Evolutionary conservation across 495 filamentous ascomycete species (phyloP).

Genomic region (Cercophora newfieldiana): DNA sequence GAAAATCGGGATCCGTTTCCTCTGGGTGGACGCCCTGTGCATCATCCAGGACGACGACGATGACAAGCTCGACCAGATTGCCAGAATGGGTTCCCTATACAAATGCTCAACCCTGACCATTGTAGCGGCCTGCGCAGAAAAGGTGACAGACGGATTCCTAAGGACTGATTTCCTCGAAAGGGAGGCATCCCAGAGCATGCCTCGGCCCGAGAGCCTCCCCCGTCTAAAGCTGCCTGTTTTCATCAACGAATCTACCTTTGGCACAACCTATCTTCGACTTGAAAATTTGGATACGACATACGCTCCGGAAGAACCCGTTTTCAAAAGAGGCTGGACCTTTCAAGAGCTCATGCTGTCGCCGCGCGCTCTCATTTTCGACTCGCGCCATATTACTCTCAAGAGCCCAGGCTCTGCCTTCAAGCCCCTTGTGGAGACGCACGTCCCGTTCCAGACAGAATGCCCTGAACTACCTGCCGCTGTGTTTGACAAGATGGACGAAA

Average conservation of each 20-base stretch:
- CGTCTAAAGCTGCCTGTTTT: background rate
- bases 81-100: background rate
- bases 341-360: background rate
- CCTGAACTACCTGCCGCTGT: background rate
- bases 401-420: background rate
- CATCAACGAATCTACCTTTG: background rate
- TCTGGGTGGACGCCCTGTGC: background rate
- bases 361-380: background rate
- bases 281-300: background rate
- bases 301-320: background rate
- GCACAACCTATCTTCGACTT: background rate
- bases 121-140: background rate
- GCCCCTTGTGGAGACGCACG: background rate
- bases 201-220: background rate
- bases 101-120: background rate
- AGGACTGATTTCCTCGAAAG: too few species aligned
- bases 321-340: background rate
- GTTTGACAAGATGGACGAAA: background rate
- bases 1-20: background rate
- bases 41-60: background rate
- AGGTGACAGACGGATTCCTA: background rate
- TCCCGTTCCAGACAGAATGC: background rate
- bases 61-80: constrained; percentile 2
- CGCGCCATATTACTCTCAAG: background rate
- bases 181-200: background rate